Percentiles rank a stretch among this genome's conserved stretches.
Conservation (phyloP, 2,329 filamentous ascomycete species). For the Aspergillus melleus region DNA sequence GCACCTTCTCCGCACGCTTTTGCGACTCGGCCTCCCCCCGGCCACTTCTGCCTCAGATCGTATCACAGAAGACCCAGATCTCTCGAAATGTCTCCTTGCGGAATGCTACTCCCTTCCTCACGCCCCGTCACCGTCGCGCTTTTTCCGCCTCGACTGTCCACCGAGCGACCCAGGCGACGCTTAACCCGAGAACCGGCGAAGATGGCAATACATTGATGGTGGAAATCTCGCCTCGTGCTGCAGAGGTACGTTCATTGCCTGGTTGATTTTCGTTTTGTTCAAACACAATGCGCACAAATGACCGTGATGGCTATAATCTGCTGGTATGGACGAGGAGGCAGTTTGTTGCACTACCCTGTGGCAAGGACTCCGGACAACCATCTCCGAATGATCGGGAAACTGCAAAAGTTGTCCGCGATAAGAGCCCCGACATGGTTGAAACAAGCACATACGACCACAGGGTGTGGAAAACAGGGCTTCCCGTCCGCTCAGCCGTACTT, state of each 20-base stretch:
- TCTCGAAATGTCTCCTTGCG: neutral
- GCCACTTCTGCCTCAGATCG: neutral
- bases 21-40: constrained; percentile 23
- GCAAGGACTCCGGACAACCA: neutral
- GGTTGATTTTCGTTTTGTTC: neutral
- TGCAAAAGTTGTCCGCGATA: constrained; percentile 7
- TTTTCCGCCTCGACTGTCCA: constrained; percentile 38
- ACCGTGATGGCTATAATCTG: neutral
- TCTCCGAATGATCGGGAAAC: neutral
- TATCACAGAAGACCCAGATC: neutral
- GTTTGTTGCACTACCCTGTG: too few relatives aligned
- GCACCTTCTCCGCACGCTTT: constrained; percentile 31
- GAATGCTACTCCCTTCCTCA: neutral
- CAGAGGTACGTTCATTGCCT: constrained; percentile 59
- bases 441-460: constrained; percentile 45
- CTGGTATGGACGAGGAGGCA: too few relatives aligned
- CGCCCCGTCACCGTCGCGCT: constrained; percentile 21
- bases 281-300: neutral
- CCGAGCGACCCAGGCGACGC: constrained; percentile 44
- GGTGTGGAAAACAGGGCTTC: constrained; percentile 49
- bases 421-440: constrained; percentile 7
- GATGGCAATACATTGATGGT: constrained; percentile 82
- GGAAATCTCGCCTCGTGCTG: constrained; percentile 79
- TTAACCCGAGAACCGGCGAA: constrained; percentile 77
- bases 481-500: constrained; percentile 49